These are phyloP conservation scores for Allomyces macrogynus DNA, from an alignment of 192 early-diverging fungal species.

Conservation along the genomic window DNA sequence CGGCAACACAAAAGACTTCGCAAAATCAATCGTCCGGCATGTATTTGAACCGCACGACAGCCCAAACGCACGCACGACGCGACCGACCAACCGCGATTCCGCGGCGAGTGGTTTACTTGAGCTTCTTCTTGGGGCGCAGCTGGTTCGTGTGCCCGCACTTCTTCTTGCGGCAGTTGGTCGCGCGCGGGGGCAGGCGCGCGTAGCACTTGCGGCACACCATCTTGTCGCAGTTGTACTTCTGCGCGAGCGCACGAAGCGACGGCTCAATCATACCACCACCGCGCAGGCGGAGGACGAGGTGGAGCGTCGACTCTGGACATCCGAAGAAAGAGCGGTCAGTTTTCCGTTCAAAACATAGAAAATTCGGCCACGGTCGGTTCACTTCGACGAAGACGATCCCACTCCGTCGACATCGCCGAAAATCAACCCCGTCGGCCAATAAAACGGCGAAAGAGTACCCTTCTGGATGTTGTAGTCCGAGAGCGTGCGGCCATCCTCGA, in stretches of 20 bases:
- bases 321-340: background rate
- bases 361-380: background rate
- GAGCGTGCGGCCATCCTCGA: slow-evolving; percentile 94
- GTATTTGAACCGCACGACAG: too few species aligned
- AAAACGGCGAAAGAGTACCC: slow-evolving; percentile 12
- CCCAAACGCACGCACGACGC: too few species aligned
- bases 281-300: slow-evolving; percentile 89
- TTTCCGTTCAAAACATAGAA: background rate
- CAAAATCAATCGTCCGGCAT: too few species aligned
- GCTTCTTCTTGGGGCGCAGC: slow-evolving; percentile 98
- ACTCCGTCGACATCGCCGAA: background rate
- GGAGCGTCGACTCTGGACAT: slow-evolving; percentile 63
- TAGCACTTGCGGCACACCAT: slow-evolving; percentile 99
- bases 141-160: slow-evolving; percentile 99
- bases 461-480: slow-evolving; percentile 99
- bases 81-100: too few species aligned
- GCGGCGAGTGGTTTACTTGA: slow-evolving; percentile 42
- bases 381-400: background rate
- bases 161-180: slow-evolving; percentile 99
- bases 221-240: slow-evolving; percentile 99
- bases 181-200: slow-evolving; percentile 95
- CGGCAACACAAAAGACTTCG: too few species aligned
- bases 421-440: background rate
- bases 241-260: slow-evolving; percentile 90
- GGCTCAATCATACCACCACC: slow-evolving; percentile 96